These are phyloP conservation scores for Oenanthe javanica DNA, from an alignment of 140 eudicot genomes.

Conservation along the genomic window DNA sequence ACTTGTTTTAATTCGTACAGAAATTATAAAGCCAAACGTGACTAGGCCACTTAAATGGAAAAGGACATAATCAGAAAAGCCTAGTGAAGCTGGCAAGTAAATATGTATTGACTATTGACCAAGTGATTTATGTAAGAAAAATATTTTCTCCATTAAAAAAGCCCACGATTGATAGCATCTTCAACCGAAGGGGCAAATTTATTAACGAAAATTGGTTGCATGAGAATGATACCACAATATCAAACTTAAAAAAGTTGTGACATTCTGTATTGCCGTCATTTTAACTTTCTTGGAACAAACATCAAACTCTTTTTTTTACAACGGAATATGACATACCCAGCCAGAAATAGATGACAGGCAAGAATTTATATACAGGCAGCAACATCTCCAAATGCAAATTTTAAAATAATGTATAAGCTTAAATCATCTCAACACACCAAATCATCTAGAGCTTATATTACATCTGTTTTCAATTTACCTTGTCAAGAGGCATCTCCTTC, in stretches of 20 bases:
- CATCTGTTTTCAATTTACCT: constrained; percentile 22
- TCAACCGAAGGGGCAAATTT: not conserved
- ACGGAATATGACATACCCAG: not conserved
- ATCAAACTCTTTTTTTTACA: not conserved
- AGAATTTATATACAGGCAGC: not conserved
- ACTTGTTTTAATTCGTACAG: not conserved
- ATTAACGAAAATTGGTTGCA: not conserved
- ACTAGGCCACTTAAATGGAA: not conserved
- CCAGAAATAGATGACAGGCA: not conserved
- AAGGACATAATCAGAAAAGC: not conserved
- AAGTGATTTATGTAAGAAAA: not conserved
- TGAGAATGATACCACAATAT: not conserved
- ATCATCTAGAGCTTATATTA: not conserved
- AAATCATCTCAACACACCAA: not conserved
- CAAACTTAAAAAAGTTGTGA: not conserved
- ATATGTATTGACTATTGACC: not conserved
- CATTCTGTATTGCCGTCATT: not conserved
- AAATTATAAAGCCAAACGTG: not conserved
- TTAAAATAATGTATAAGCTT: not conserved
- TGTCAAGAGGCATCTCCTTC: constrained; percentile 53
- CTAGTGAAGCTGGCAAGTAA: not conserved
- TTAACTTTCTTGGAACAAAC: not conserved
- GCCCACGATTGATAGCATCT: not conserved
- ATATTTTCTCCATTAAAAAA: not conserved
- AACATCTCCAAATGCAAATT: not conserved